phyloP scores from a whole-genome alignment of 2,329 filamentous ascomycete species.

The Zasmidium cellare region DNA sequence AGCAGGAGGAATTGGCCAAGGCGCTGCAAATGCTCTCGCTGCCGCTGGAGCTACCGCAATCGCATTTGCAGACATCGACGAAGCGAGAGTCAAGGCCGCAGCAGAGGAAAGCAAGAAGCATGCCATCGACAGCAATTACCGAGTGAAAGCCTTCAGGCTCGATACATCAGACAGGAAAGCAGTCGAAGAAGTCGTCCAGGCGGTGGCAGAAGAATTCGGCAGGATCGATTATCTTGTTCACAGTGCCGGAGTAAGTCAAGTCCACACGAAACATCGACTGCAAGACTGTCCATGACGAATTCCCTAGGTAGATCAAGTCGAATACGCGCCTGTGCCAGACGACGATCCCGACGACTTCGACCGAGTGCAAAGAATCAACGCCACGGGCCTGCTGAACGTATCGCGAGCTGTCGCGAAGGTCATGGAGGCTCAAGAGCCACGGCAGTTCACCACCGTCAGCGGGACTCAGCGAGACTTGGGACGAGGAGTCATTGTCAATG shows the following conservation, averaged over 20 bases:
- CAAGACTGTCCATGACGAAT: not conserved
- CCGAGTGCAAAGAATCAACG: not conserved
- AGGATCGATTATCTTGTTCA: conserved; percentile 7
- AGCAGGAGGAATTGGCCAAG: not conserved
- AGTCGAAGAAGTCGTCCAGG: not conserved
- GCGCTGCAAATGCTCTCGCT: not conserved
- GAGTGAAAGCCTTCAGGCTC: not conserved
- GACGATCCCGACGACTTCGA: not conserved
- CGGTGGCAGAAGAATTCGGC: not conserved
- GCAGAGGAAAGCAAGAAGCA: not conserved
- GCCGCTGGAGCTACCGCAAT: conserved; percentile 2
- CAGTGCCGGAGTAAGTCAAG: not conserved
- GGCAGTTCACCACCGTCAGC: not conserved
- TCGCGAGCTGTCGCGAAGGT: conserved; percentile 2
- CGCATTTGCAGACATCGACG: conserved; percentile 6
- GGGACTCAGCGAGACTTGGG: not conserved
- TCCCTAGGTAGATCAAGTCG: not conserved
- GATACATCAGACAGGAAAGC: not conserved
- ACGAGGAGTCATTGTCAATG: not conserved
- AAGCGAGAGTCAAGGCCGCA: not conserved
- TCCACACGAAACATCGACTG: not conserved
- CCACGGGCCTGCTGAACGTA: conserved; percentile 1
- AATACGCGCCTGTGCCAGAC: not conserved
- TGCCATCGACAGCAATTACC: not conserved
- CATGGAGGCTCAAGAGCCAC: not conserved